These are phyloP conservation scores for Besnoitia besnoiti DNA, from an alignment of 169 alveolate genomes.

Conservation along the genomic window DNA sequence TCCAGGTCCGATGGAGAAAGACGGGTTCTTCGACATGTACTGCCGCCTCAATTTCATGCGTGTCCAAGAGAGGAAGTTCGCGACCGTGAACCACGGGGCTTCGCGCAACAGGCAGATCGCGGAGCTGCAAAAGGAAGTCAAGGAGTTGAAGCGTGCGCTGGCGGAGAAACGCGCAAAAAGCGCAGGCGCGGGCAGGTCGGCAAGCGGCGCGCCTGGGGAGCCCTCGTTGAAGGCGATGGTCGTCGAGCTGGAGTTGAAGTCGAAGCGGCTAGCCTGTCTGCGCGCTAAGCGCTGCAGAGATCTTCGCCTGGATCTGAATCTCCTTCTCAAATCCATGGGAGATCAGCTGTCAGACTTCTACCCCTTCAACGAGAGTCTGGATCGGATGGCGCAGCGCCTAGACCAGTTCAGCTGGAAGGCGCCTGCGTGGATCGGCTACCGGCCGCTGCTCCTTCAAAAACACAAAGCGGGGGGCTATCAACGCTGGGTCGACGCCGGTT, in stretches of 20 bases:
- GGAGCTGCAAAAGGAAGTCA: neutral
- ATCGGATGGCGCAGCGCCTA: neutral
- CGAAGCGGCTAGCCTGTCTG: conserved; percentile 13
- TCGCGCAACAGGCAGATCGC: neutral
- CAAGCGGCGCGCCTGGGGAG: neutral
- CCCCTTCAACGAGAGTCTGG: conserved; percentile 25
- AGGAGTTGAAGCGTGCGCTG: neutral
- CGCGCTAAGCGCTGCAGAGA: neutral
- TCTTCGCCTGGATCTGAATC: neutral
- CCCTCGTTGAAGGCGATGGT: neutral
- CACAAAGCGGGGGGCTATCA: conserved; percentile 15
- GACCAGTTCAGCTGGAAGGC: conserved; percentile 37
- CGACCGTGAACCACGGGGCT: neutral
- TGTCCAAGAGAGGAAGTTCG: neutral
- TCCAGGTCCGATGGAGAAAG: neutral
- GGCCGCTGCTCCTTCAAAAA: conserved; percentile 40
- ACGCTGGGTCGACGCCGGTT: conserved; percentile 10
- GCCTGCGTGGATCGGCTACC: conserved; percentile 41
- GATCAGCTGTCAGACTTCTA: neutral
- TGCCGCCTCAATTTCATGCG: conserved; percentile 27
- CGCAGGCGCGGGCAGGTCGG: neutral
- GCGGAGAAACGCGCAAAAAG: neutral
- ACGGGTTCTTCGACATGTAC: conserved; percentile 14
- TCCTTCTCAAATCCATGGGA: neutral
- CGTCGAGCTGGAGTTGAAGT: neutral